phyloP scores from a whole-genome alignment of 139 green algal species.

The Eudorina sp. region DNA sequence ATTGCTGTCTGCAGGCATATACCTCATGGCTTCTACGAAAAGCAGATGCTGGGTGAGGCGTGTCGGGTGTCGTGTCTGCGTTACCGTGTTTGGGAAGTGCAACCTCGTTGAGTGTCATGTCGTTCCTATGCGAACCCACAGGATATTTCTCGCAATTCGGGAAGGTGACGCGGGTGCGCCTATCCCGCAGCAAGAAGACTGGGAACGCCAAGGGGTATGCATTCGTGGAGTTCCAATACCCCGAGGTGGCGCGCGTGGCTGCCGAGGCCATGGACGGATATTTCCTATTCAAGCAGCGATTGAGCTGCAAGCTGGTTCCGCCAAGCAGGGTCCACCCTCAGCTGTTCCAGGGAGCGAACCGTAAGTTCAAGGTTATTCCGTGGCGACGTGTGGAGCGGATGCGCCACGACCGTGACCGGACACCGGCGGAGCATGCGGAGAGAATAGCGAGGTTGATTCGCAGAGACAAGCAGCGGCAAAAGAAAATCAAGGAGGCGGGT shows the following conservation, averaged over 20 bases:
- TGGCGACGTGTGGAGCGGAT: slow-evolving; percentile 83
- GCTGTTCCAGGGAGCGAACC: slow-evolving; percentile 80
- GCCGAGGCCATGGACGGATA: slow-evolving; percentile 93
- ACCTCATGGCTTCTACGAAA: slow-evolving; percentile 94
- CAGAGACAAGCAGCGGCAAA: slow-evolving; percentile 70
- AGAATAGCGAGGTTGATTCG: slow-evolving; percentile 61
- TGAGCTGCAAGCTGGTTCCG: slow-evolving; percentile 60
- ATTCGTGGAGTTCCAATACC: slow-evolving; percentile 81
- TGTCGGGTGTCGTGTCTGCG: too few relatives aligned
- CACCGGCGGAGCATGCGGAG: slow-evolving; percentile 65
- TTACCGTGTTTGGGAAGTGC: too few relatives aligned
- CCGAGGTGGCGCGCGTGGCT: slow-evolving; percentile 88
- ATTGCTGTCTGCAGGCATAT: slow-evolving; percentile 77
- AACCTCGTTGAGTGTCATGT: too few relatives aligned
- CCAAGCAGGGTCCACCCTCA: slow-evolving; percentile 66
- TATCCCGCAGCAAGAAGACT: slow-evolving; percentile 78
- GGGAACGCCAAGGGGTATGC: slow-evolving; percentile 76
- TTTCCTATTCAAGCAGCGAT: slow-evolving; percentile 88
- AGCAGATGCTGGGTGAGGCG: slow-evolving; percentile 83
- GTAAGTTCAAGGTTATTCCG: slow-evolving; percentile 80
- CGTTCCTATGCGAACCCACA: too few relatives aligned
- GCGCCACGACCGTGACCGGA: slow-evolving; percentile 79
- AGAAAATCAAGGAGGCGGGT: slow-evolving; percentile 76
- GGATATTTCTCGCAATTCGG: slow-evolving; percentile 86
- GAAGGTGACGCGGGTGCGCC: slow-evolving; percentile 69